Evolutionary conservation across 176 grass and related monocot genomes (phyloP), one percentile per base, ranked within the genome.

Genomic region (Paspalum notatum): DNA sequence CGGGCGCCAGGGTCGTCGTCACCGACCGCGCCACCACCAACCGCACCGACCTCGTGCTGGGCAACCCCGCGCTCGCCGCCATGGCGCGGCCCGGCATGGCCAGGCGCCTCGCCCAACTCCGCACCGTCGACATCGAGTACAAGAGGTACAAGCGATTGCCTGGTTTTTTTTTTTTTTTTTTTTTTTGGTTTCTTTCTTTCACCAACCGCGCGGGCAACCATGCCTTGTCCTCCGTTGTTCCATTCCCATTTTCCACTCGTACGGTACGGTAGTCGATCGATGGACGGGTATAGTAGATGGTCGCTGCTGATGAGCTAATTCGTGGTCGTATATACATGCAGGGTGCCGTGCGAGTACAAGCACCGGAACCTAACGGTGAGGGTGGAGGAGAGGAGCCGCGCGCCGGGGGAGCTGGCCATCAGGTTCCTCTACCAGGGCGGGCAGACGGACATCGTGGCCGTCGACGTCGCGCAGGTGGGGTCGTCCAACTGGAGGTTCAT

Each of bases 361-460:
- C 80, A 83, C 7, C 74, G 80, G 65, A 99, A 95, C 79, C 84
- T 99, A 5, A 72, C 96, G 24, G 86, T 95, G 44, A 60, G 88
- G 71, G 92, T 99, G 72, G 88, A 99, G 20, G 67, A 91, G 67
- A 82, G 57, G 27, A 93, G 88, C 66, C 68, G 43, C 27, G 62
- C 9, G 15, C 96, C 88, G 15, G 75, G 50, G 79, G 42, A 93
- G 45, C 66, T 99, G 26, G 60, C 92, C 71, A 79, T 95, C 77
- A 73, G 84, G 55, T 95, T 99, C 83, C 76, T 99, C 76, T 93
- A 91, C 86, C 96, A 99, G 57, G 92, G 96, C 63, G 92, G 96
- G 39, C 96, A 99, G 39, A 99, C 96, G 15, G 96, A 99, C 83
- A 99, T 99, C 72, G 86, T 95, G 5, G 92, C 82, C 55, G 96